Conservation (phyloP, 169 alveolate genomes). For the Plasmodium cynomolgi region DNA sequence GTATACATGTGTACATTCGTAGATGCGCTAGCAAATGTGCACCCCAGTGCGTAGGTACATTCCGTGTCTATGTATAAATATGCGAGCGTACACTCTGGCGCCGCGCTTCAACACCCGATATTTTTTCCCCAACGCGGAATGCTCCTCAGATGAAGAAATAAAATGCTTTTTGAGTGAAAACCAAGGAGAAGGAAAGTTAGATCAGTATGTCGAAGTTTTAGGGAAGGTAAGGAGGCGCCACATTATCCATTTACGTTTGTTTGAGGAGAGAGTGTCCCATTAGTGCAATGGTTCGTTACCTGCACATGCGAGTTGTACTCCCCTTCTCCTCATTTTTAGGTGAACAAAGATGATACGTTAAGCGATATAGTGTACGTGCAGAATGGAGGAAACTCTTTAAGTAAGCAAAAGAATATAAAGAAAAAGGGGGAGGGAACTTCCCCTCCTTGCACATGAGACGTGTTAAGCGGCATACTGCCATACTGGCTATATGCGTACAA, state of each 20-base stretch:
- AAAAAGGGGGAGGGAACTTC: background rate
- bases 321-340: conserved; percentile 26
- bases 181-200: conserved; percentile 46
- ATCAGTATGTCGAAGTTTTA: conserved; percentile 71
- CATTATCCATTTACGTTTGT: background rate
- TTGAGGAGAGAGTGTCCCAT: background rate
- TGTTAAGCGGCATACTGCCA: background rate
- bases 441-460: background rate
- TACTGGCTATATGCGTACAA: background rate
- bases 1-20: background rate
- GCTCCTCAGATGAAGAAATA: conserved; percentile 43
- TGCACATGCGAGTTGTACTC: background rate
- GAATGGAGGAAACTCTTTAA: conserved; percentile 57
- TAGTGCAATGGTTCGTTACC: background rate
- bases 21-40: background rate
- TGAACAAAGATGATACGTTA: conserved; percentile 61
- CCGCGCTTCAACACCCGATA: background rate
- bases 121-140: background rate
- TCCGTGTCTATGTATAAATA: background rate
- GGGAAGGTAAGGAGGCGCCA: conserved; percentile 31
- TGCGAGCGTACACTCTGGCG: background rate
- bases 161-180: conserved; percentile 49
- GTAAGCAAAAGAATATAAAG: conserved; percentile 24
- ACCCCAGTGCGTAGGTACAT: background rate
- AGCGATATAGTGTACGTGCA: conserved; percentile 62